Base-by-base conservation (phyloP, 2,329 filamentous ascomycete genomes). In the Pseudocercospora macadamiae region DNA sequence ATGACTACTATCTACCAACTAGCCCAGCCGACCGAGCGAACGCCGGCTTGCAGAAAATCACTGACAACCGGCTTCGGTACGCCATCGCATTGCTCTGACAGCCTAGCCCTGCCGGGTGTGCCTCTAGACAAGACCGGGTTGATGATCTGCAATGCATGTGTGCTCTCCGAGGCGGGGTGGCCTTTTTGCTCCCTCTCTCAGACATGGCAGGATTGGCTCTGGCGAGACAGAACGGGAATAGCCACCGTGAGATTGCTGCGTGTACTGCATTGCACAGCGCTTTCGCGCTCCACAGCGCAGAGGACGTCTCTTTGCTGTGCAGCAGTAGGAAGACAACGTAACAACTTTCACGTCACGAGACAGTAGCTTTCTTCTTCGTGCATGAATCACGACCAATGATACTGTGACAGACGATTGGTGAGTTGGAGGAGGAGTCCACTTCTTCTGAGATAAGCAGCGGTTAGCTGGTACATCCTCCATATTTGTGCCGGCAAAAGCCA, bases 311-410 rank as follows among this genome's bases (percentile, higher is more conserved):
- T 23, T 18, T 51, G 48, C 30, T 36, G 28, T 34, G 48, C 16
- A 36, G 30, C 48, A 25, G 28, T n/a, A 51, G 30, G 30, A 21
- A 19, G 30, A 23, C 42, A 23, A 28, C 42, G 18, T 16, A n/a
- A 37, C 14, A 21, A 32, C 26, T 51, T 54, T 54, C 45, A 51
- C 45, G 51, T 59, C 57, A 59, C 51, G 44, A 42, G 51, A 37
- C 56, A 54, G 44, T 23, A 45, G 37, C 26, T 59, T 23, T 47
- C 14, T 47, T 47, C 42, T 26, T 47, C 19, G 23, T 37, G 57
- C 55, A 47, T 59, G 57, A 59, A 52, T 59, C 57, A 54, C 44
- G 37, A 39, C 57, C 57, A 59, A 59, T 59, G 52, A 49, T 55
- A 45, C 42, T 14, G 45, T 47, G 57, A 30, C 18, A 55, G 34